Evolutionary conservation across 257 asterid genomes (phyloP).

Genomic region (Gardenia jasminoides): DNA sequence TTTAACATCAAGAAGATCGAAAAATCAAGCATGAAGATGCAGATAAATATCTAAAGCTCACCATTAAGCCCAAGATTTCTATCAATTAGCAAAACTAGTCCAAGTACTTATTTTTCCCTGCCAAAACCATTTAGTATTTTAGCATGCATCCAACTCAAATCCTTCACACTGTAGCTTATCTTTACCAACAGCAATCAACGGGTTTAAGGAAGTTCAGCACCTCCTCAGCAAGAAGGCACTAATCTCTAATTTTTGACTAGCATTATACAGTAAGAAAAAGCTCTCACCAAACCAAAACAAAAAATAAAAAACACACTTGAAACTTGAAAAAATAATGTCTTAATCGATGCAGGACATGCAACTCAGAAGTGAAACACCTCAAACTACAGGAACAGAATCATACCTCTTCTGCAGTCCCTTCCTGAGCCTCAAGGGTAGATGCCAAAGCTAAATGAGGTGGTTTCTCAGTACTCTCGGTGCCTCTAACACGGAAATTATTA

Average conservation of each 20-base stretch:
- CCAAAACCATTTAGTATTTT: background rate
- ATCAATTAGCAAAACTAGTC: background rate
- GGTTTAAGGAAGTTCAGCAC: background rate
- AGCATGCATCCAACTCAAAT: background rate
- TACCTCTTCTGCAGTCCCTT: slow-evolving; percentile 91
- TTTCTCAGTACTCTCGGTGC: slow-evolving; percentile 51
- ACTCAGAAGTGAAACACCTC: background rate
- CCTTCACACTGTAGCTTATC: background rate
- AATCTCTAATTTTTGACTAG: background rate
- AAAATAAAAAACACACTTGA: background rate
- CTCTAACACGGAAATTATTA: slow-evolving; percentile 53
- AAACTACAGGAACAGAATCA: slow-evolving; percentile 12
- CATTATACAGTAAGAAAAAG: background rate
- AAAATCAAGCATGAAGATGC: background rate
- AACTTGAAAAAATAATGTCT: background rate
- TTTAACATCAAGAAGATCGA: background rate
- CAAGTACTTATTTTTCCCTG: too few relatives aligned
- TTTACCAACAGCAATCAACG: background rate
- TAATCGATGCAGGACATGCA: background rate
- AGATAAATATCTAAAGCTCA: background rate
- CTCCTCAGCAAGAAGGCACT: slow-evolving; percentile 4
- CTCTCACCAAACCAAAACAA: too few relatives aligned
- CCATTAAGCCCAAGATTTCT: background rate
- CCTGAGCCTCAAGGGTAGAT: slow-evolving; percentile 70
- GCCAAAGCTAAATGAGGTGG: slow-evolving; percentile 62